Percentiles rank a stretch among this genome's conserved stretches.
These are phyloP conservation scores for Fagus sylvatica DNA, from an alignment of 306 rosid genomes.

Conservation along the genomic window DNA sequence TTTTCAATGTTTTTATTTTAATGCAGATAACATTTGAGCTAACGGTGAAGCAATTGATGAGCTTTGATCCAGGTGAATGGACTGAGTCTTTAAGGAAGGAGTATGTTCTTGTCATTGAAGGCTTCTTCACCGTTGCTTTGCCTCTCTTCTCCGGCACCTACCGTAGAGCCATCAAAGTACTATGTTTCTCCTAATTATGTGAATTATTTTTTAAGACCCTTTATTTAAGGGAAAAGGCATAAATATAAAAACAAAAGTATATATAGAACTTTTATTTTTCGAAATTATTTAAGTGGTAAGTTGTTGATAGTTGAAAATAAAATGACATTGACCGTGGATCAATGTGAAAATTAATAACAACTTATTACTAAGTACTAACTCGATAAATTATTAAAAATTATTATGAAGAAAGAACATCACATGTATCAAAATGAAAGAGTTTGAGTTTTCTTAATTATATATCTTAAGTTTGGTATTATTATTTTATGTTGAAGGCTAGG, in stretches of 20 bases:
- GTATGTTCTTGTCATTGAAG: slow-evolving; percentile 86
- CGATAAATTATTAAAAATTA: too few relatives aligned
- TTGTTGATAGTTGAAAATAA: too few relatives aligned
- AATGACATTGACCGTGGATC: too few relatives aligned
- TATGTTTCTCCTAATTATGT: not conserved
- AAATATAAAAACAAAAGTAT: too few relatives aligned
- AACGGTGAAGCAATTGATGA: slow-evolving; percentile 95
- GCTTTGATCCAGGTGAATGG: slow-evolving; percentile 95
- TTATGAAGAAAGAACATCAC: too few relatives aligned
- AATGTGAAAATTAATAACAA: too few relatives aligned
- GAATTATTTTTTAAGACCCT: not conserved
- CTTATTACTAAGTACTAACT: too few relatives aligned
- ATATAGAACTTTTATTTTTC: too few relatives aligned
- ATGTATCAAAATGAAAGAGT: too few relatives aligned
- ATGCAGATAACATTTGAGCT: slow-evolving; percentile 90
- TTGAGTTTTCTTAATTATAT: not conserved
- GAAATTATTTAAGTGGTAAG: too few relatives aligned
- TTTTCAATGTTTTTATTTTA: not conserved
- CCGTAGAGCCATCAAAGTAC: slow-evolving; percentile 79
- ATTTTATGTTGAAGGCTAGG: slow-evolving; percentile 54
- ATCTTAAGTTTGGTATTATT: not conserved
- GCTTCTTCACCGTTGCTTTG: slow-evolving; percentile 81
- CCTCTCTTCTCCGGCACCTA: slow-evolving; percentile 83
- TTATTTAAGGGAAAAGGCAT: not conserved
- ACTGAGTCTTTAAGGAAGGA: slow-evolving; percentile 77